Base-by-base conservation (phyloP, 192 early-diverging fungal genomes). In the Diversispora epigaea region DNA sequence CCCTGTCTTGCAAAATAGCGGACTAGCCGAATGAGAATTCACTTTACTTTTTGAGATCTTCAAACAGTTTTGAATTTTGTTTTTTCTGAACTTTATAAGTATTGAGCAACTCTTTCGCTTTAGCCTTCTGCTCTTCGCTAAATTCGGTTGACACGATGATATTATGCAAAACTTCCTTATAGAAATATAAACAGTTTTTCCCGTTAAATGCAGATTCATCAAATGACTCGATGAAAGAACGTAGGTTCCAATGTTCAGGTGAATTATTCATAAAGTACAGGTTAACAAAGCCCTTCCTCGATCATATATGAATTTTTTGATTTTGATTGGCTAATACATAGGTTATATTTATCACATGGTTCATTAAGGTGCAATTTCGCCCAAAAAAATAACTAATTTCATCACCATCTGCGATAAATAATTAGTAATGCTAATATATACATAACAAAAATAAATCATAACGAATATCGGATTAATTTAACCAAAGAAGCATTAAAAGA, bases 91-190 rank as follows among this genome's bases (percentile, higher is more conserved):
- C 41, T 64, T 41, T 40, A 17, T 64, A 64, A 64, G 40, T 44
- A 41, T 64, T 17, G 40, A 64, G 5, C 22, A 64, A 64, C 39
- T 40, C 40, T 40, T 44, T 64, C 62, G 41, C 62, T 40, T 41
- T 40, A 63, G 62, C 32, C 41, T 64, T 64, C n/a, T 41, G 32
- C 62, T 44, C 62, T 6, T n/a, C 62, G 39, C 41, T 6, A 64
- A 64, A 64, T 7, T 64, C 62, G 40, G 62, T 12, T 40, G 62
- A 64, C 39, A 41, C 43, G 40, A 11, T 41, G 5, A 64, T 64
- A 43, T 64, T 64, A 25, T 64, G 62, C 17, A 64, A 64, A 6
- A 14, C 62, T 64, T 64, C 62, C 40, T 64, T 64, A 64, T 64
- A 64, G n/a, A 64, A 17, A 1, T 44, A 62, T 62, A 62, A 62